Conservation (phyloP, 164 flowering plant genomes). For the Liquidambar formosana region DNA sequence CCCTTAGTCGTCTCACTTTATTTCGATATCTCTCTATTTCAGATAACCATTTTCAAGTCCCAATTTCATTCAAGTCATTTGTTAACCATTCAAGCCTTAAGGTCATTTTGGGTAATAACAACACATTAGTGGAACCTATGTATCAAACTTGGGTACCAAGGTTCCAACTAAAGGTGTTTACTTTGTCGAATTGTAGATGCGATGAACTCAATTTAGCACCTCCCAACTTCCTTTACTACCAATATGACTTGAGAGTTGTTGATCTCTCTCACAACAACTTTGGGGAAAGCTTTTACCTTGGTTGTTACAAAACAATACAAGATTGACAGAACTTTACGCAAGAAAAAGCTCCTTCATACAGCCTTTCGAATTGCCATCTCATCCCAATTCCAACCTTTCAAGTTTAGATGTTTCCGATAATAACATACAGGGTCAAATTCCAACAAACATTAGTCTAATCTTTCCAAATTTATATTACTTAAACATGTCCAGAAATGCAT, state of each 20-base stretch:
- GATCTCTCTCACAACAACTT: constrained; percentile 1
- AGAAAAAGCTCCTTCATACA: constrained; percentile 8
- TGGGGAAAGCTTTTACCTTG: constrained; percentile 13
- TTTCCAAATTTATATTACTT: constrained; percentile 1
- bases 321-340: not conserved
- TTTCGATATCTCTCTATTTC: constrained; percentile 18
- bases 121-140: too few relatives aligned
- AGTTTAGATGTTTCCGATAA: constrained; percentile 9
- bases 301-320: constrained; percentile 22
- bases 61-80: constrained; percentile 13
- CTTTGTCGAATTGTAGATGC: not conserved
- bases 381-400: not conserved
- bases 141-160: not conserved
- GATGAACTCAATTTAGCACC: not conserved
- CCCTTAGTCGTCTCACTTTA: not conserved
- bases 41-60: constrained; percentile 11
- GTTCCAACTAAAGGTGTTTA: constrained; percentile 9
- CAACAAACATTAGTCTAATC: not conserved
- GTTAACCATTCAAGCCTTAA: constrained; percentile 8
- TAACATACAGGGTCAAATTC: constrained; percentile 5
- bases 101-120: not conserved
- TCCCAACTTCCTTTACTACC: constrained; percentile 17
- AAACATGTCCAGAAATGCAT: constrained; percentile 12
- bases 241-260: constrained; percentile 11
- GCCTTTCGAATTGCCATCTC: not conserved